Conservation (phyloP, 345 rosid genomes). For the Aquilaria yunnanensis region DNA sequence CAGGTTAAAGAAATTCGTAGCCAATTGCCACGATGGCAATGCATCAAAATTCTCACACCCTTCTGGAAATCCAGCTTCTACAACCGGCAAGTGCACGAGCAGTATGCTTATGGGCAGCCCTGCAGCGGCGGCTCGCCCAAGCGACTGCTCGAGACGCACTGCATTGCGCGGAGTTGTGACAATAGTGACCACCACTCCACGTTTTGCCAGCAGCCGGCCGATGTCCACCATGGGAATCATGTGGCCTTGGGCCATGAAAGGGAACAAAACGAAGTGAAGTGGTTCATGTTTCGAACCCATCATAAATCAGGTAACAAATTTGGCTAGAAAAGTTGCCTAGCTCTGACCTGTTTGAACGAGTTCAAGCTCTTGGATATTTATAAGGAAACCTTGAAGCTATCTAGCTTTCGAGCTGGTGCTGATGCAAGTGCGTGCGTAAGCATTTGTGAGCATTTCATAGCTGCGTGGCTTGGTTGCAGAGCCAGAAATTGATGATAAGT, state of each 20-base stretch:
- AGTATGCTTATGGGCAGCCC: constrained; percentile 20
- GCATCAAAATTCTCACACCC: constrained; percentile 33
- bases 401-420: no score
- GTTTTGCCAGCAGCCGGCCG: constrained; percentile 14
- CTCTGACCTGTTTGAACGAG: no score
- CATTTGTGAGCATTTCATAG: no score
- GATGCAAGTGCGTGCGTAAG: no score
- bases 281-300: no score
- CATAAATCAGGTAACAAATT: no score
- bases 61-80: constrained; percentile 24
- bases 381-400: no score
- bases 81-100: constrained; percentile 19
- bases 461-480: no score
- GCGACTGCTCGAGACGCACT: constrained; percentile 3
- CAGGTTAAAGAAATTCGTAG: constrained; percentile 13
- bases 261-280: constrained; percentile 12
- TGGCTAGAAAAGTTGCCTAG: no score
- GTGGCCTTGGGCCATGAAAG: constrained; percentile 22
- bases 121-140: constrained; percentile 11
- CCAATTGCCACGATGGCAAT: constrained; percentile 12
- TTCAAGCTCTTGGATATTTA: no score
- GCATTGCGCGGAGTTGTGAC: constrained; percentile 26
- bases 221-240: constrained; percentile 15
- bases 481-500: no score
- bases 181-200: constrained; percentile 14